Conservation (phyloP, 148 eudicot species). For the Arctostaphylos glauca region DNA sequence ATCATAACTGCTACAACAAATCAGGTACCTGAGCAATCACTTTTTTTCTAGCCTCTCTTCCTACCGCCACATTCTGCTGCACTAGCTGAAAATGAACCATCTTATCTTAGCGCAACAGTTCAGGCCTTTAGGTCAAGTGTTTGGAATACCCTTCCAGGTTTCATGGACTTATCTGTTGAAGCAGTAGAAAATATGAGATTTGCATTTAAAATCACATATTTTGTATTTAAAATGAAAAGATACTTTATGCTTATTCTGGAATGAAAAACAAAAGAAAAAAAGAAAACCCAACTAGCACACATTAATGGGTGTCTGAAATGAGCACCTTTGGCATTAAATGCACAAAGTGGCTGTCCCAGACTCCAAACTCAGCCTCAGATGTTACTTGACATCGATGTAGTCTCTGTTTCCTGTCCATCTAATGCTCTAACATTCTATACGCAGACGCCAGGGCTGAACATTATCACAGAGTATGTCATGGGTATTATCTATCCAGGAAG, state of each 20-base stretch:
- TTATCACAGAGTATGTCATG: slow-evolving; percentile 91
- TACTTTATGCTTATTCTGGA: background rate
- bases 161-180: background rate
- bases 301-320: background rate
- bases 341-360: background rate
- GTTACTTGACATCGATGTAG: background rate
- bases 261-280: background rate
- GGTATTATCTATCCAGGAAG: slow-evolving; percentile 89
- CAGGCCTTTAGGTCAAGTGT: background rate
- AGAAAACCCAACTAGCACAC: background rate
- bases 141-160: background rate
- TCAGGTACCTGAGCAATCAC: slow-evolving; percentile 45
- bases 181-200: background rate
- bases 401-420: slow-evolving; percentile 2
- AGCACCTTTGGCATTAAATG: background rate
- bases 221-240: background rate
- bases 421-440: slow-evolving; percentile 23
- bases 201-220: background rate
- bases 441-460: slow-evolving; percentile 98
- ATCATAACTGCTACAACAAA: slow-evolving; percentile 97
- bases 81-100: slow-evolving; percentile 4
- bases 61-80: background rate
- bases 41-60: background rate
- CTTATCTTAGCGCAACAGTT: background rate
- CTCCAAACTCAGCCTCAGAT: background rate